Evolutionary conservation across 495 filamentous ascomycete genomes (phyloP).

Genomic region (Tuber indicum): DNA sequence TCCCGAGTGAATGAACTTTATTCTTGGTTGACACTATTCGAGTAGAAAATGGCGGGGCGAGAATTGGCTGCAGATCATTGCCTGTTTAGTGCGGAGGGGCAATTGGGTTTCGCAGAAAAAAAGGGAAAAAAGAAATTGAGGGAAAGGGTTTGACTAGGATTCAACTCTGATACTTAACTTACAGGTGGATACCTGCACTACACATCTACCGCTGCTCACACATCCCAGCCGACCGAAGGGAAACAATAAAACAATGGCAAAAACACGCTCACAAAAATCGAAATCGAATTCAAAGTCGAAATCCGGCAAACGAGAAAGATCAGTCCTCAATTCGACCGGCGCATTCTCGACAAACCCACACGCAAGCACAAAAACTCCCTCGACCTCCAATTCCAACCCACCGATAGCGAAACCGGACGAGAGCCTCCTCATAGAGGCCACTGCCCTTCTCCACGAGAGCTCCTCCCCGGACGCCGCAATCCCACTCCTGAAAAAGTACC

Average conservation of each 20-base stretch:
- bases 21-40: background rate
- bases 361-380: slow-evolving; percentile 44
- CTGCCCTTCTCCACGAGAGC: slow-evolving; percentile 58
- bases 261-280: slow-evolving; percentile 29
- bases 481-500: slow-evolving; percentile 54
- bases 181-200: background rate
- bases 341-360: slow-evolving; percentile 44
- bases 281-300: slow-evolving; percentile 16
- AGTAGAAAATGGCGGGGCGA: slow-evolving; percentile 17
- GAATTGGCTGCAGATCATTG: slow-evolving; percentile 4
- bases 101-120: background rate
- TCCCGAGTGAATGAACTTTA: background rate
- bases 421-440: slow-evolving; percentile 60
- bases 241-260: slow-evolving; percentile 29
- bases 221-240: background rate
- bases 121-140: background rate
- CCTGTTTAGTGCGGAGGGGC: slow-evolving; percentile 13
- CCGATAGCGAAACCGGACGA: slow-evolving; percentile 47
- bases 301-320: slow-evolving; percentile 27
- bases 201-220: slow-evolving; percentile 6
- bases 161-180: background rate
- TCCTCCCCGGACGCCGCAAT: slow-evolving; percentile 64
- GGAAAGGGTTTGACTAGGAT: background rate
- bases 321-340: slow-evolving; percentile 30
- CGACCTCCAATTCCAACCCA: slow-evolving; percentile 21